These are phyloP conservation scores for Coriolopsis trogii DNA, from an alignment of 1,284 basidiomycete genomes.

Conservation along the genomic window DNA sequence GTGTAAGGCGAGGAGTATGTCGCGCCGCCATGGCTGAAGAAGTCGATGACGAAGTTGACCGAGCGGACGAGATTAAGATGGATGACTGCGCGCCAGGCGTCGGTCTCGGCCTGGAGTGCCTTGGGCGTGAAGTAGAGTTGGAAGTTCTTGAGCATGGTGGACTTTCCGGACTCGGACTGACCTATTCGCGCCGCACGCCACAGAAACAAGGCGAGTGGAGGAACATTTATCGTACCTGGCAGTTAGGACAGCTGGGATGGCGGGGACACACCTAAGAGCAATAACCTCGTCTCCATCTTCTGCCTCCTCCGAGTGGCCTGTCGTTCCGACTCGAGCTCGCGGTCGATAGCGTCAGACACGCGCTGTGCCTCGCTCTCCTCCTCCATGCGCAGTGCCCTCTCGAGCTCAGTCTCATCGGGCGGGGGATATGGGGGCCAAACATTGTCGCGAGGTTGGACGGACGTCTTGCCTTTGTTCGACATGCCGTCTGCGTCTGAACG, in stretches of 20 bases:
- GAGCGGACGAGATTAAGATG: constrained; percentile 64
- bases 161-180: constrained; percentile 68
- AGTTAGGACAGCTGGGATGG: not conserved
- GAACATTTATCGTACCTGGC: not conserved
- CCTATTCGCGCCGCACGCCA: constrained; percentile 37
- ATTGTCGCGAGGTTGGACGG: constrained; percentile 1
- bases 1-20: not conserved
- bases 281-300: constrained; percentile 46
- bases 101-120: constrained; percentile 56
- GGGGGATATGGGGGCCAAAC: constrained; percentile 32
- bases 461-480: constrained; percentile 2
- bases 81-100: constrained; percentile 61
- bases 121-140: constrained; percentile 60
- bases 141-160: constrained; percentile 65
- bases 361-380: constrained; percentile 55
- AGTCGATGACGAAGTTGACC: constrained; percentile 56
- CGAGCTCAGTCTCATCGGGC: constrained; percentile 27
- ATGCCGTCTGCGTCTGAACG: not conserved
- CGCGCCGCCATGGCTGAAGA: constrained; percentile 31
- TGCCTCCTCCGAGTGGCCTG: constrained; percentile 40
- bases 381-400: constrained; percentile 39
- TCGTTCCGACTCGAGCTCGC: constrained; percentile 47
- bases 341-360: constrained; percentile 58
- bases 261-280: constrained; percentile 54
- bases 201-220: not conserved